Base-by-base conservation (phyloP, 2,329 filamentous ascomycete species). In the Cordyceps farinosa region DNA sequence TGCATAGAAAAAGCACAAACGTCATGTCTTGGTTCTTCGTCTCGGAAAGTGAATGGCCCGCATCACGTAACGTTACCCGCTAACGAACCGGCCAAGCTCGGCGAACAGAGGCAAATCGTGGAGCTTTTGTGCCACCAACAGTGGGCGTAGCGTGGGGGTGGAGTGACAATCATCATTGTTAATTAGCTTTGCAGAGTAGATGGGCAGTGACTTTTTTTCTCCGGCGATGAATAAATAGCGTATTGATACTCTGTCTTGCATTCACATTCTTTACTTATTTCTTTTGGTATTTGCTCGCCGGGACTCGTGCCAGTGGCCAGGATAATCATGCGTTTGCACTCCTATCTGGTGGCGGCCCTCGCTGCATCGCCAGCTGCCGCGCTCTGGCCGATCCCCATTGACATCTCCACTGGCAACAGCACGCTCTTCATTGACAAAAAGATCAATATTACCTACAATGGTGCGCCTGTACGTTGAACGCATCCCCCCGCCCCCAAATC, bases 391-490 rank as follows among this genome's bases (percentile, higher is more conserved):
- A 76, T 79, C 29, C 85, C 85, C 2, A 75, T 76, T 61, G 77
- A 76, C 45, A 77, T 82, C 61, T 80, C 77, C 51, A 83, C 79
- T 17, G 85, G 85, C 63, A 79, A 79, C 67, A 77, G 77, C 10
- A 76, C 79, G 38, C 73, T 88, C 65, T 85, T 82, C 74, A 82
- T 88, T 69, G 76, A 79, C 65, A 74, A 80, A 65, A 75, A 76
- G 66, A 72, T 87, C 64, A 69, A 76, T 15, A 77, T 88, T 64
- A 85, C 82, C 45, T 87, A 87, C 71, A 87, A 88, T 75, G 82
- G 83, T 68, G 76, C 75, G 71, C 72, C 70, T 74, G 84, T 87
- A 86, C 72, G 83, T 72, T 80, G 74, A 66, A 69, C 22, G 22
- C 22, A 22, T 22, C 22, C 22, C 22, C 22, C 22, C 22, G 22